Base-by-base conservation (phyloP, 495 filamentous ascomycete genomes). In the Parathielavia appendiculata region DNA sequence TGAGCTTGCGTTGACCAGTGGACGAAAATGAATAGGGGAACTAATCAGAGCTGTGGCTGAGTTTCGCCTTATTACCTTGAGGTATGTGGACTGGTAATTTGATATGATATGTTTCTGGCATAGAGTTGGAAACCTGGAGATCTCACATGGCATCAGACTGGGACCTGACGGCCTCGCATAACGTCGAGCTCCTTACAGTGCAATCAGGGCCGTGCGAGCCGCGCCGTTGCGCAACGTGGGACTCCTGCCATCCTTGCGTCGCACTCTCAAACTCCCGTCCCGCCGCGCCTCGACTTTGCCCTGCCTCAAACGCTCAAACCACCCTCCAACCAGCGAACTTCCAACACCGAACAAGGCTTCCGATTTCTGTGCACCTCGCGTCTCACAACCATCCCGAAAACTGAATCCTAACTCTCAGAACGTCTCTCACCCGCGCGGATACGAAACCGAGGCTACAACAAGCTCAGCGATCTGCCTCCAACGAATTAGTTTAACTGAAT, bases 131-230 rank as follows among this genome's bases (percentile, higher is more conserved):
- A 2, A 30, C 26, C 26, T 30, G 26, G 26, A 6, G 26, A 30
- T 30, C 26, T 3, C 3, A 2, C 2, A 30, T 6, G 26, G 26
- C 3, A 6, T 3, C 26, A 30, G 26, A 30, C 26, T 6, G 3
- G 26, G 2, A 30, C 2, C 26, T 30, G 6, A 30, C 26, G 26
- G 26, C 26, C 3, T 30, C 2, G 26, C 6, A 6, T 6, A 30
- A 30, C 26, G 26, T 30, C 26, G 26, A 6, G 26, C 2, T 30
- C 26, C 26, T n/a, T 26, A 46, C 45, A 48, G 23, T 48, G 45
- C 45, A 9, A 40, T 5, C 50, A 38, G 53, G 54, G 35, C 54
- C 54, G 54, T 56, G 54, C 54, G 54, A 48, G 54, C 45, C 45
- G 36, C 45, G 23, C 54, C 43, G 43, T 26, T 57, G 54, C 44